Conservation (phyloP, 495 filamentous ascomycete genomes). For the Cladorrhinum samala region DNA sequence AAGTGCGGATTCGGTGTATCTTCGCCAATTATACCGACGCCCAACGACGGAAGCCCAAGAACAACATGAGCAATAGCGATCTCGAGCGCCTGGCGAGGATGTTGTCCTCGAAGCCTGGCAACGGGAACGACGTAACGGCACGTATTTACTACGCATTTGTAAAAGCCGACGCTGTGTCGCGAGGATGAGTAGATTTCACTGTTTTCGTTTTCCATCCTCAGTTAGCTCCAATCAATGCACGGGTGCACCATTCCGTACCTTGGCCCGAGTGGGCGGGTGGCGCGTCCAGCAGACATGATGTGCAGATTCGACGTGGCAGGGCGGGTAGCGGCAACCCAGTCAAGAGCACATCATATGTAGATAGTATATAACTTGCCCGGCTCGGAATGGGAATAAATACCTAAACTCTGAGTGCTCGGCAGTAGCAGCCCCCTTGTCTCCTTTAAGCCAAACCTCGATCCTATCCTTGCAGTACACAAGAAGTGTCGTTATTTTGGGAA, state of each 20-base stretch:
- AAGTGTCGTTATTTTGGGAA: no score
- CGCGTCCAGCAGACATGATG: not conserved
- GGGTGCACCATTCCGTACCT: conserved; percentile 4
- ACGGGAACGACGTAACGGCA: conserved; percentile 24
- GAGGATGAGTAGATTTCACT: conserved; percentile 27
- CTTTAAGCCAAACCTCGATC: no score
- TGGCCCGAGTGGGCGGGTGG: conserved; percentile 15
- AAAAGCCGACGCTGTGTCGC: conserved; percentile 26
- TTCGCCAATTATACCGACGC: conserved; percentile 26
- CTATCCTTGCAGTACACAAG: no score
- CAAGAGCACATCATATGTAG: no score
- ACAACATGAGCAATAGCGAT: conserved; percentile 28
- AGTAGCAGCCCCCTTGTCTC: no score
- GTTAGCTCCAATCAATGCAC: not conserved
- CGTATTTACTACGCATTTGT: conserved; percentile 29
- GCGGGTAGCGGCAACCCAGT: no score
- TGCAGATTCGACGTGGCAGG: not conserved
- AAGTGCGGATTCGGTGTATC: conserved; percentile 25
- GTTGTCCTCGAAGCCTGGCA: not conserved
- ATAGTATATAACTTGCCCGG: no score
- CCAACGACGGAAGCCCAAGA: conserved; percentile 23
- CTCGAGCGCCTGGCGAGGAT: conserved; percentile 12
- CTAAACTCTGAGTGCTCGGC: no score
- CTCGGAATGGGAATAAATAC: no score
- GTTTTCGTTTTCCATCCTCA: not conserved